These are phyloP conservation scores for Rhododendron molle DNA, from an alignment of 148 eudicot species.

Conservation along the genomic window DNA sequence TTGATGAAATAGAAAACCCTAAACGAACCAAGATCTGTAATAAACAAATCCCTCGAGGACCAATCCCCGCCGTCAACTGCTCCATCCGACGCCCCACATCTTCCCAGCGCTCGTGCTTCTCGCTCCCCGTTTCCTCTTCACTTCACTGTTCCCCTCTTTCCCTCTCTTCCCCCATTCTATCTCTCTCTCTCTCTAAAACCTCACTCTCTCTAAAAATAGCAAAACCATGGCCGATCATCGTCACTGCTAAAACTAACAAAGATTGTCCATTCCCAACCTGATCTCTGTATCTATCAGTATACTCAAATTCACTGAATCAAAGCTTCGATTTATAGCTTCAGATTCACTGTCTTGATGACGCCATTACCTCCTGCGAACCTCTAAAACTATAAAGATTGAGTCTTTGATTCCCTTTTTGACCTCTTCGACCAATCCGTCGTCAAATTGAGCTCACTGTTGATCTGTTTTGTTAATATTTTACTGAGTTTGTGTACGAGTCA, in stretches of 20 bases:
- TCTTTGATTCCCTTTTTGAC: constrained; percentile 13
- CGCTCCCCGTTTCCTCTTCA: constrained; percentile 8
- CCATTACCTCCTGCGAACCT: constrained; percentile 5
- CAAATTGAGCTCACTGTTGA: neutral
- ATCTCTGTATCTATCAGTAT: neutral
- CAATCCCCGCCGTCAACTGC: constrained; percentile 13
- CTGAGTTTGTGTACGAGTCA: neutral
- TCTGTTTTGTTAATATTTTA: neutral
- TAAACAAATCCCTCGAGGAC: constrained; percentile 9
- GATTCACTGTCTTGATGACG: constrained; percentile 6
- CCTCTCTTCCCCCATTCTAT: neutral
- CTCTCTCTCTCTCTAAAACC: neutral
- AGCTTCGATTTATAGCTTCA: neutral
- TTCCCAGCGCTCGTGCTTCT: constrained; percentile 19
- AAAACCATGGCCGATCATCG: constrained; percentile 3
- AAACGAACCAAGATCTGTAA: constrained; percentile 11
- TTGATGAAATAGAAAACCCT: constrained; percentile 20
- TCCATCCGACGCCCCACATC: constrained; percentile 16
- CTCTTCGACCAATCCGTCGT: neutral
- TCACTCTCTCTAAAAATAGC: neutral
- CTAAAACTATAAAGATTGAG: constrained; percentile 7
- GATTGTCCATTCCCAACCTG: neutral
- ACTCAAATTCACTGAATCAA: constrained; percentile 2
- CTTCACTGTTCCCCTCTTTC: neutral
- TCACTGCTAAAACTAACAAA: neutral